phyloP scores from a whole-genome alignment of 1,284 basidiomycete genomes.

The Naganishia cerealis region DNA sequence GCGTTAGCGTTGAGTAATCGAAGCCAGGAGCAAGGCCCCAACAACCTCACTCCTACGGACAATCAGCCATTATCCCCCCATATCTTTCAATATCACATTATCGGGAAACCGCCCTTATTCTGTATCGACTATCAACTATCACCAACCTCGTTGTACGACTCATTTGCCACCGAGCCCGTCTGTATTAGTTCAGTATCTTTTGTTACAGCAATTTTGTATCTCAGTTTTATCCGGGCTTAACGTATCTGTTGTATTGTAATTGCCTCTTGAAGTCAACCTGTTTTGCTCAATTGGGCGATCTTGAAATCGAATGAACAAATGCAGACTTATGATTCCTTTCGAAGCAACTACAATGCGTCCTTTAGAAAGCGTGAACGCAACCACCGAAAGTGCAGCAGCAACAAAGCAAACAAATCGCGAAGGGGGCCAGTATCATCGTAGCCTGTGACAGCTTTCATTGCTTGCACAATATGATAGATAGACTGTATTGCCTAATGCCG shows the following conservation, averaged over 20 bases:
- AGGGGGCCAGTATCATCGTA: background rate
- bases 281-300: background rate
- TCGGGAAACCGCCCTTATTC: background rate
- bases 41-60: background rate
- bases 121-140: background rate
- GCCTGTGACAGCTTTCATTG: background rate
- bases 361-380: too few species aligned
- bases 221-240: background rate
- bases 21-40: background rate
- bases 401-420: too few species aligned
- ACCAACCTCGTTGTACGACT: background rate
- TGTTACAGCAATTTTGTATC: background rate
- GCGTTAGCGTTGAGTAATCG: conserved; percentile 23
- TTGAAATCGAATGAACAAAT: too few species aligned
- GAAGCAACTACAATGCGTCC: too few species aligned
- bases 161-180: background rate
- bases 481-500: conserved; percentile 2
- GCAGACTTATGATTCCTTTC: too few species aligned
- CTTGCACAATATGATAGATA: conserved; percentile 1
- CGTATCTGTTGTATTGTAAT: background rate
- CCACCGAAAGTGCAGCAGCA: too few species aligned
- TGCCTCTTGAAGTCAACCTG: background rate
- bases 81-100: background rate
- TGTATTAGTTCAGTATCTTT: background rate
- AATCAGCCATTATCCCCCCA: background rate